Base-by-base conservation (phyloP, 768 basidiomycete genomes). In the Dictyophora rubrovolvata region DNA sequence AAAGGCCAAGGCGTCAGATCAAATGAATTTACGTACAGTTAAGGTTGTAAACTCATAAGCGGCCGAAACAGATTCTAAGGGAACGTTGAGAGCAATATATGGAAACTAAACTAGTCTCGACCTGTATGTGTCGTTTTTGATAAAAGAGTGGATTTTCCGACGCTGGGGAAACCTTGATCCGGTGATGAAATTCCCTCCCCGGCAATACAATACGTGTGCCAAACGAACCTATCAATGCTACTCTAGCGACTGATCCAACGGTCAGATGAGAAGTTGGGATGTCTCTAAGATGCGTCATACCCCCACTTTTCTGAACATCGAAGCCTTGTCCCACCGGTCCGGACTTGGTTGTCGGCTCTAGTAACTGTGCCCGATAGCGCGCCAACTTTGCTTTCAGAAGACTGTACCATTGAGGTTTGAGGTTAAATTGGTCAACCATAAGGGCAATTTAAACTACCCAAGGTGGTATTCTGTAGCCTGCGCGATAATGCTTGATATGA, bases 41-140 rank as follows among this genome's bases (percentile, higher is more conserved):
- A 95, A 79, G 3, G 91, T 95, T 2, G 93, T 96, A 72, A 96
- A 97, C 69, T 97, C 94, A 68, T 96, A 97, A 11, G 92, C 89
- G 14, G 94, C 96, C 0, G 88, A 74, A 66, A 87, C 87, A 4
- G 89, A 93, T 48, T 81, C 83, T 59, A 36, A 23, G 7, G 18
- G 17, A 42, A 12, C 7, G 28, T 28, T 28, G 7, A 28, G 28
- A 49, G 22, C 18, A 35, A 52, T 17, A 37, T 34, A 42, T 42
- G n/a, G 4, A 42, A 12, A 9, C n/a, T 9, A 42, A 12, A 42
- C 5, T 22, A 20, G 20, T 14, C 17, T 51, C 17, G 56, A 56
- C 57, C 57, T 0, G 96, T 99, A 64, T 93, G 86, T 0, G 96
- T 99, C 60, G 86, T 82, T 75, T 94, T 97, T 69, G 82, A 86